Conservation (phyloP, 768 basidiomycete species). For the Rhodotorula diobovata region DNA sequence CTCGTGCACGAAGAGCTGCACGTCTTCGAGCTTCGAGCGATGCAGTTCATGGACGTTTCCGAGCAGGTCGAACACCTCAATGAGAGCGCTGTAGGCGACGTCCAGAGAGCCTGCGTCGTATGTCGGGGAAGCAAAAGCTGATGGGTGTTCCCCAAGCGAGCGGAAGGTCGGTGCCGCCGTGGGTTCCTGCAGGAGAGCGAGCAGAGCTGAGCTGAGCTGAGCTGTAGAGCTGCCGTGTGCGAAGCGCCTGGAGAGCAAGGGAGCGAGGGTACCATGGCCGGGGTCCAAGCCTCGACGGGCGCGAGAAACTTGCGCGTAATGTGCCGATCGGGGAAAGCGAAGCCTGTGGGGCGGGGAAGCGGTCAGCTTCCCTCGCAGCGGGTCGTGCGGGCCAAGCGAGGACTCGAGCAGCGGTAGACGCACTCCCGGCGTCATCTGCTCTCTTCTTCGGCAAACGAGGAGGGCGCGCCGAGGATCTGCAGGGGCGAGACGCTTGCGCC, state of each 20-base stretch:
- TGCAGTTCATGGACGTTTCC: background rate
- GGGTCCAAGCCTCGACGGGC: background rate
- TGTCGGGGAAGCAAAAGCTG: background rate
- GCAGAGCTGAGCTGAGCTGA: accelerated
- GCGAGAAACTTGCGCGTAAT: background rate
- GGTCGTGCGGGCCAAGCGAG: background rate
- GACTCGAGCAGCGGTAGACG: background rate
- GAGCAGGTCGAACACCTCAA: background rate
- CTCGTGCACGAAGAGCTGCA: background rate
- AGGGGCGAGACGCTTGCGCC: background rate
- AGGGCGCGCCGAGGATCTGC: background rate
- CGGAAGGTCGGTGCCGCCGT: background rate
- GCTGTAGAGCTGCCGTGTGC: no score
- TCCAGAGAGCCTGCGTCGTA: background rate
- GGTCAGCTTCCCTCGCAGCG: no score
- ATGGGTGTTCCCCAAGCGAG: background rate
- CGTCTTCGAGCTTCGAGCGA: background rate
- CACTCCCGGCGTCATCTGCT: background rate
- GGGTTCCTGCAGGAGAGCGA: background rate
- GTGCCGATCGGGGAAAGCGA: background rate
- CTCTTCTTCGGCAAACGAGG: background rate
- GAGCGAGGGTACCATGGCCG: background rate
- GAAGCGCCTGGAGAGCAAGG: no score
- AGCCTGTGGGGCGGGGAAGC: background rate
- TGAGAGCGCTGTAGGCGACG: background rate